Evolutionary conservation across 2,329 filamentous ascomycete genomes (phyloP).

Genomic region (Coniochaeta ligniaria): DNA sequence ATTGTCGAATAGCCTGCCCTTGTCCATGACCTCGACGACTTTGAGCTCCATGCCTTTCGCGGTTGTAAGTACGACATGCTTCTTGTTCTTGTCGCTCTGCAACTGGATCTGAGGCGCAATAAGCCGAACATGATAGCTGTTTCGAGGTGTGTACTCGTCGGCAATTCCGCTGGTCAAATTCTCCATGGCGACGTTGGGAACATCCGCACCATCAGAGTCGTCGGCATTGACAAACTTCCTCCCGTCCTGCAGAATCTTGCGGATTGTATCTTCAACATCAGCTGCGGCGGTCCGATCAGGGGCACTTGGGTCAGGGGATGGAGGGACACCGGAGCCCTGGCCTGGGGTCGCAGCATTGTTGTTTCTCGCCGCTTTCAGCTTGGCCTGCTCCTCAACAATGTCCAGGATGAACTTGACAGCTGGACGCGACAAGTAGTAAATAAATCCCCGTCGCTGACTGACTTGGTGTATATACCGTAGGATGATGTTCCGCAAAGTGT

Average conservation of each 20-base stretch:
- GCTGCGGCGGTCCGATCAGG: constrained; percentile 51
- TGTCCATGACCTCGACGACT: constrained; percentile 97
- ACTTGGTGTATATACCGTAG: constrained; percentile 96
- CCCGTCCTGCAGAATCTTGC: constrained; percentile 77
- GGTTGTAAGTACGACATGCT: constrained; percentile 92
- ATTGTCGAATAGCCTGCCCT: constrained; percentile 81
- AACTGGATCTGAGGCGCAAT: constrained; percentile 97
- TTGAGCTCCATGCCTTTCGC: constrained; percentile 98
- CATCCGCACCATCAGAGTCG: constrained; percentile 36
- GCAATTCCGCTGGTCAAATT: constrained; percentile 71
- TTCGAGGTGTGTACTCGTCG: constrained; percentile 81
- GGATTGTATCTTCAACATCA: constrained; percentile 77
- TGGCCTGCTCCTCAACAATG: constrained; percentile 90
- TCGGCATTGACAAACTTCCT: constrained; percentile 74
- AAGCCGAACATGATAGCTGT: constrained; percentile 87
- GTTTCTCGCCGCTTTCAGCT: constrained; percentile 45
- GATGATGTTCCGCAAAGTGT: constrained; percentile 89
- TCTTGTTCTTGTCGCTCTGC: constrained; percentile 96
- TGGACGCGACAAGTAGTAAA: constrained; percentile 93
- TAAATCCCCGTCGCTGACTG: constrained; percentile 88
- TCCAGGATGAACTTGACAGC: constrained; percentile 98
- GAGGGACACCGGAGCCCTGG: constrained; percentile 13
- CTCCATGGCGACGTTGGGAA: constrained; percentile 39
- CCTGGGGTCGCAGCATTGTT: constrained; percentile 14
- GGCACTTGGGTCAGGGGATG: constrained; percentile 29